Base-by-base conservation (phyloP, 345 rosid species). In the Moricandia arvensis region DNA sequence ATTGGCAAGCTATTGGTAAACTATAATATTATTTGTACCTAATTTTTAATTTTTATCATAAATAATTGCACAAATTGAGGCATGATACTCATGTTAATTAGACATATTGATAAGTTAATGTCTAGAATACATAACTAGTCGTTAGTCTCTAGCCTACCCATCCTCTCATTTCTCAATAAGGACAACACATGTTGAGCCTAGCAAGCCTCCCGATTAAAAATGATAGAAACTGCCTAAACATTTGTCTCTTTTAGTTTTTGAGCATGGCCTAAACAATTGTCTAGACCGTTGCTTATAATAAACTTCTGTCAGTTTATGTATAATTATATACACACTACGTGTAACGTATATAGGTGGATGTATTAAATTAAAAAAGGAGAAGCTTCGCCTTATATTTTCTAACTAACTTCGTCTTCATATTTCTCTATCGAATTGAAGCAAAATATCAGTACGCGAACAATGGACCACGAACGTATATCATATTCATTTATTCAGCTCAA, bases 371-470 rank as follows among this genome's bases (percentile, higher is more conserved):
- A 2, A 21, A 77, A 58, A 71, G 3, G 43, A 77, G 13, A 16
- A 65, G 71, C 43, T 57, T 72, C 3, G 1, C 53, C 54, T 59
- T 37, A 49, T 33, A 65, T 16, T 29, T 45, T 38, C 77, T 73
- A 78, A 73, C 77, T 51, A 78, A 67, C 60, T 73, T 78, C 31
- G 59, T 72, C 49, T 27, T 66, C 58, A 51, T 35, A 10, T 30
- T 67, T 78, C 74, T 73, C 54, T 41, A 78, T 68, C 78, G 29
- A 61, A 67, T 61, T 78, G 57, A 78, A 72, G 38, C 26, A 49
- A 66, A 59, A 78, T 72, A 12, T 49, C 58, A 49, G 73, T 49
- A 72, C 68, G 65, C 29, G 41, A 34, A 67, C 8, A 53, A 41
- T 73, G 73, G 74, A 73, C 78, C 81, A 66, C 65, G 60, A 59